These are phyloP conservation scores for Oryza longistaminata DNA, from an alignment of 176 grass and related monocot genomes.

Conservation along the genomic window DNA sequence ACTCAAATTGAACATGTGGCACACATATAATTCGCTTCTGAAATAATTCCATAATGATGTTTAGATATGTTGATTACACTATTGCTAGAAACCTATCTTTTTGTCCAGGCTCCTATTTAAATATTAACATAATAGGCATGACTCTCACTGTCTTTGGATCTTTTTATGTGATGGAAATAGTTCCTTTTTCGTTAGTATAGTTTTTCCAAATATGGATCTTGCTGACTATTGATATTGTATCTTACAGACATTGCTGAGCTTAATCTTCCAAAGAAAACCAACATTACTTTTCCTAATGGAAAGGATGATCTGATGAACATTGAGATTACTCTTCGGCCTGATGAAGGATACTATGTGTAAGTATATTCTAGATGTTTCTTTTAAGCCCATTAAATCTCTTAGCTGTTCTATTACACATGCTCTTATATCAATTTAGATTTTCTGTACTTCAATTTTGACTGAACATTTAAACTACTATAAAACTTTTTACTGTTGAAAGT, in stretches of 20 bases:
- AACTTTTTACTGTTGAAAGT: background rate
- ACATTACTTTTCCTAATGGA: slow-evolving; percentile 73
- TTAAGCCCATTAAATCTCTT: background rate
- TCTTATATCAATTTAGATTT: background rate
- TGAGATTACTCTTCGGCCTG: slow-evolving; percentile 56
- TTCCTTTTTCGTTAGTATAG: background rate
- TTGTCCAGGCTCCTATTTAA: background rate
- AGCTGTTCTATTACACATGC: background rate
- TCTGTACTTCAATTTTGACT: background rate
- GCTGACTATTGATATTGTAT: slow-evolving; percentile 3
- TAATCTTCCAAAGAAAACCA: slow-evolving; percentile 67
- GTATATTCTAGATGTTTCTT: slow-evolving; percentile 27
- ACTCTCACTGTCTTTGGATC: background rate
- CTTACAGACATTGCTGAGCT: slow-evolving; percentile 69
- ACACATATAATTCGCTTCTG: background rate
- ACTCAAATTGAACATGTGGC: background rate
- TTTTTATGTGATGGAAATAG: background rate
- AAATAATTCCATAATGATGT: background rate
- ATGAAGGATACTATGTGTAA: slow-evolving; percentile 78
- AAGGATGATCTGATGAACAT: slow-evolving; percentile 88
- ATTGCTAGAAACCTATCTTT: background rate
- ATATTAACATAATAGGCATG: background rate
- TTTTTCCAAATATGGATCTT: slow-evolving; percentile 1
- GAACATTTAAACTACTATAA: background rate
- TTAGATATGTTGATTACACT: background rate